Evolutionary conservation across 208 protist species (phyloP), one percentile per base, ranked within the genome.

Genomic region (Leishmania aethiopica): DNA sequence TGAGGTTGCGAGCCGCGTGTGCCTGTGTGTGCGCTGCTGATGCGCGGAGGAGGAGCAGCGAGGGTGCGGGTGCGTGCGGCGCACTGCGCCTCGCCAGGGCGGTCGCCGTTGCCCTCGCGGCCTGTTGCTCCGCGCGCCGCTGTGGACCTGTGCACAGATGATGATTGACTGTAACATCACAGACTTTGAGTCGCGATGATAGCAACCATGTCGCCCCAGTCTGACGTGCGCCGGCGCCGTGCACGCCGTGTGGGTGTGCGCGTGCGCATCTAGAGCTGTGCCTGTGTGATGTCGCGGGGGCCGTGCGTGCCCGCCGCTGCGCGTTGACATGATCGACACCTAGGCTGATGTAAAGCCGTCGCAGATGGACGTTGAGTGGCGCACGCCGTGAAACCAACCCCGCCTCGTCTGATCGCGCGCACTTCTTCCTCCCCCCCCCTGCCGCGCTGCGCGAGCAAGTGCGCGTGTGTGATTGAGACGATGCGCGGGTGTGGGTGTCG

Each of bases 111-210:
- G 4, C 55, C 55, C 28, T 66, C 60, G 22, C 60, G 60, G 60
- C 28, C 53, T 77, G 45, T 10, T 64, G 74, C 45, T 55, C 11
- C n/a, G 47, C 45, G 71, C 4, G 22, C 71, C n/a, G 47, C 55
- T 6, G 0, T 49, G 47, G 19, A 75, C 45, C 19, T 75, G 71
- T 15, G 71, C 49, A n/a, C 71, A 57, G 19, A 75, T 75, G 71
- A 75, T 59, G 71, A 75, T 75, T 60, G 55, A 78, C 35, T 62
- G 75, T 78, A 62, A 62, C 73, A 57, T 77, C 73, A 57, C 45
- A 57, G 51, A 62, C 73, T 77, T 64, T 64, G 28, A 77, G 73
- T 77, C 47, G 49, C n/a, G 35, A 77, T 77, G 73, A 77, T 35
- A 62, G 73, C 73, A 62, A 62, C 47, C 19, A 77, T 62, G 73